Percentiles rank a stretch among this genome's conserved stretches.
phyloP scores from a whole-genome alignment of 2,329 filamentous ascomycete genomes.

The Cytospora chrysosperma region DNA sequence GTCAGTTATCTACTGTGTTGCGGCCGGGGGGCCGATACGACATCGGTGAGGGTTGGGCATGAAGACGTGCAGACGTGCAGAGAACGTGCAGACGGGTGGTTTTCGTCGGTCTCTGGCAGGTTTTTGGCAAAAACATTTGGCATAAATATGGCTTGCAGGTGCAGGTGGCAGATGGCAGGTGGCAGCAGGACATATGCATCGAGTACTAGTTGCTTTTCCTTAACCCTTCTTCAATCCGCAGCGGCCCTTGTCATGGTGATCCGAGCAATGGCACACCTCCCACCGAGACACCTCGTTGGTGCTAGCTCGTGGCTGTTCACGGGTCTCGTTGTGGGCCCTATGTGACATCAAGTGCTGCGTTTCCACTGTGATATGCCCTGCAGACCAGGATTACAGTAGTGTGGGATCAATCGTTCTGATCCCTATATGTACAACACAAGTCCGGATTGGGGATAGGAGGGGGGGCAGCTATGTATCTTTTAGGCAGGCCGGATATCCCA shows the following conservation, averaged over 20 bases:
- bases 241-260: not conserved
- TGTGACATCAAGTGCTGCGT: not conserved
- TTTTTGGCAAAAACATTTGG: not conserved
- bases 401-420: not conserved
- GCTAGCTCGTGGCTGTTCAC: not conserved
- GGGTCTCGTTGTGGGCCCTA: not conserved
- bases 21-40: not conserved
- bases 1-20: not conserved
- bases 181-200: not conserved
- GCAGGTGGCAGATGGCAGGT: not conserved
- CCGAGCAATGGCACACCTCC: not conserved
- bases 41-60: not conserved
- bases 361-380: not conserved
- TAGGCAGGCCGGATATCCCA: too few species aligned
- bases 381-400: not conserved
- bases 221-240: not conserved
- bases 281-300: not conserved
- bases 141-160: not conserved
- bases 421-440: not conserved
- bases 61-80: not conserved
- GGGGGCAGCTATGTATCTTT: too few species aligned
- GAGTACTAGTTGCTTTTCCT: not conserved
- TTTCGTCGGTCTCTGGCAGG: not conserved
- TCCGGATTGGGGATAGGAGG: too few species aligned
- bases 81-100: not conserved